Evolutionary conservation across 2,329 filamentous ascomycete genomes (phyloP).

Genomic region (Ustilaginoidea virens): DNA sequence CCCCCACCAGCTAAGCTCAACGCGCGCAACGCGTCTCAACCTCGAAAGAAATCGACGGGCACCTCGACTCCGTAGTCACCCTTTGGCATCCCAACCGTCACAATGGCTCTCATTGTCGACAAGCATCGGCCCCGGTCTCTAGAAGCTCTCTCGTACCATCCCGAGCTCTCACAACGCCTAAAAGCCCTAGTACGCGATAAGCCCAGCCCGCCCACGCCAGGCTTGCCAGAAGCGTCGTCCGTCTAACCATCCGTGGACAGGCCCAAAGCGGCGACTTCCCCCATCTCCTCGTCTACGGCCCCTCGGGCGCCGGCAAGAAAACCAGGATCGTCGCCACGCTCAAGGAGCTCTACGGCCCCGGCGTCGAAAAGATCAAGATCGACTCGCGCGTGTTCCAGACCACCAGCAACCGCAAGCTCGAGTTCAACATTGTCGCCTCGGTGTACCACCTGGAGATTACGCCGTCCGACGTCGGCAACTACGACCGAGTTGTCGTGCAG

Average conservation of each 20-base stretch:
- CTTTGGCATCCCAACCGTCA: conserved; percentile 6
- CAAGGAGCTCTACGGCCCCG: conserved; percentile 86
- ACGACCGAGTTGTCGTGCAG: conserved; percentile 90
- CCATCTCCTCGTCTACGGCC: conserved; percentile 91
- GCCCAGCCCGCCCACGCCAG: no score
- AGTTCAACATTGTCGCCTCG: conserved; percentile 97
- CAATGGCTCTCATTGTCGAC: conserved; percentile 56
- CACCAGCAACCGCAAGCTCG: conserved; percentile 86
- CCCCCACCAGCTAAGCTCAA: conserved; percentile 15
- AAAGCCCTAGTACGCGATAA: conserved; percentile 62
- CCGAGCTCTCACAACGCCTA: conserved; percentile 74
- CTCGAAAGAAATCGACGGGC: conserved; percentile 13
- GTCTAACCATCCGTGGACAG: conserved; percentile 33
- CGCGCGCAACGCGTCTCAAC: conserved; percentile 19
- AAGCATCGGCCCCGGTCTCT: conserved; percentile 61
- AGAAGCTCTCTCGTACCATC: conserved; percentile 71
- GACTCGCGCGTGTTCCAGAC: conserved; percentile 95
- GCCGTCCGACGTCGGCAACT: conserved; percentile 89
- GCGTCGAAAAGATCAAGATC: conserved; percentile 99
- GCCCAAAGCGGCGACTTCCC: conserved; percentile 96
- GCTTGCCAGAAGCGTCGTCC: no score
- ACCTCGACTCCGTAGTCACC: conserved; percentile 6
- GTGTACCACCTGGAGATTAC: conserved; percentile 98
- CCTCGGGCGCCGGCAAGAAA: conserved; percentile 94
- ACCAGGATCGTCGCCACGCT: conserved; percentile 90